phyloP scores from a whole-genome alignment of 495 filamentous ascomycete species.

The Aspergillus heteromorphus region DNA sequence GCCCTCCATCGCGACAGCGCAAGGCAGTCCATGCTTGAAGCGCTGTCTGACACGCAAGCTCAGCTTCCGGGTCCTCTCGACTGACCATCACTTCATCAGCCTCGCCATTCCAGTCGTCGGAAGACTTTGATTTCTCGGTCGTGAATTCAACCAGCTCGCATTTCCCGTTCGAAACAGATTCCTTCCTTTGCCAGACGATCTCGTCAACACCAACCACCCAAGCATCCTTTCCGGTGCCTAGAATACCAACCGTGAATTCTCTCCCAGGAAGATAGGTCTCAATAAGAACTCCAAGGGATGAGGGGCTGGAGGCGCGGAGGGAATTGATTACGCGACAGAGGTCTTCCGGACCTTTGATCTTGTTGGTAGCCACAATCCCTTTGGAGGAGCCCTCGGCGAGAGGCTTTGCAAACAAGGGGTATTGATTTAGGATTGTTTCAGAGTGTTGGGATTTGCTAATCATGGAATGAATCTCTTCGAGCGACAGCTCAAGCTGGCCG shows the following conservation, averaged over 20 bases:
- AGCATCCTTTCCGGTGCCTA: constrained; percentile 1
- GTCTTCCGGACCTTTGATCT: background rate
- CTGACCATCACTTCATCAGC: background rate
- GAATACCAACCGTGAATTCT: constrained; percentile 7
- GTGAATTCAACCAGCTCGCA: constrained; percentile 3
- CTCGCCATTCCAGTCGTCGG: background rate
- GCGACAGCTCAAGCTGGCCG: background rate
- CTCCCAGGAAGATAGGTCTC: constrained; percentile 4
- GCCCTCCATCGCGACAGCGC: constrained; percentile 7
- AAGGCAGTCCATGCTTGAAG: constrained; percentile 3
- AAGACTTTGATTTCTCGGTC: constrained; percentile 2
- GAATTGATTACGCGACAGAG: background rate
- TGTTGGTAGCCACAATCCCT: constrained; percentile 2
- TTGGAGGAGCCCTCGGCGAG: constrained; percentile 5
- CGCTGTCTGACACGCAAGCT: background rate
- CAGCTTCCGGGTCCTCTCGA: background rate
- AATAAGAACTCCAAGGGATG: background rate
- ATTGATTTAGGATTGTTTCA: background rate
- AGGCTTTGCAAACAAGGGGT: constrained; percentile 7
- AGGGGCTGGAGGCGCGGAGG: background rate
- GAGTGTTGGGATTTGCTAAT: background rate
- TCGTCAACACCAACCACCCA: constrained; percentile 5
- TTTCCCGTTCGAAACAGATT: background rate
- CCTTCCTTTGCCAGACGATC: background rate
- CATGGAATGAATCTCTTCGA: background rate